phyloP scores from a whole-genome alignment of 176 grass and related monocot species.

The Lolium rigidum region DNA sequence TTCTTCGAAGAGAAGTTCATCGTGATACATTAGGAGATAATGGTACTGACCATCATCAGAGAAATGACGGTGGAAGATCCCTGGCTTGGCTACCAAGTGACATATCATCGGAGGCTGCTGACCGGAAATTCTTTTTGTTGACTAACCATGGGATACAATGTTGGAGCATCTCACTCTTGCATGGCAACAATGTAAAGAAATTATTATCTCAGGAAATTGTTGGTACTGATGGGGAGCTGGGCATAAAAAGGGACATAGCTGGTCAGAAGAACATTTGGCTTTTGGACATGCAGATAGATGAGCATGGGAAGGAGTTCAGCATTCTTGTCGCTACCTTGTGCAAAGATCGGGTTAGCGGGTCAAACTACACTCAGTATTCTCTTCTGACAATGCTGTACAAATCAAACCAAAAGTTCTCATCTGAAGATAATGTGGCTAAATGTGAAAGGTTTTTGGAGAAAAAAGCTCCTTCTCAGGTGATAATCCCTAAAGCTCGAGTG shows the following conservation, averaged over 20 bases:
- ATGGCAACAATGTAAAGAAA: constrained; percentile 58
- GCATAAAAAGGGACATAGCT: constrained; percentile 97
- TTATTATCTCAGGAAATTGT: constrained; percentile 76
- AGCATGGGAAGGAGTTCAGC: constrained; percentile 73
- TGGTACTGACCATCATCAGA: constrained; percentile 50
- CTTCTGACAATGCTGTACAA: constrained; percentile 94
- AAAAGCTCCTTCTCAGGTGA: constrained; percentile 87
- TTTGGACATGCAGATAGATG: constrained; percentile 96
- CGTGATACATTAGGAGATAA: constrained; percentile 42
- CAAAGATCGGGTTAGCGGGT: constrained; percentile 97
- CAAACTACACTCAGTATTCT: constrained; percentile 93
- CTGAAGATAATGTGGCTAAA: constrained; percentile 53
- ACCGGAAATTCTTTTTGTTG: constrained; percentile 77
- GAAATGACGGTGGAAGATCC: constrained; percentile 62
- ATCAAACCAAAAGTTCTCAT: constrained; percentile 54
- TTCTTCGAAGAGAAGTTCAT: constrained; percentile 59
- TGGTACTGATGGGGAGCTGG: constrained; percentile 76
- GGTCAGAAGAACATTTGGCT: constrained; percentile 98
- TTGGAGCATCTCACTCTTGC: constrained; percentile 71
- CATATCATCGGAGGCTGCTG: constrained; percentile 51
- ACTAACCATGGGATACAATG: constrained; percentile 81
- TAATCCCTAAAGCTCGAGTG: constrained; percentile 94
- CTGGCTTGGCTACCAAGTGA: constrained; percentile 75
- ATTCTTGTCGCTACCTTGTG: constrained; percentile 98
- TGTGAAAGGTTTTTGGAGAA: constrained; percentile 94